Percentiles rank a stretch among this genome's conserved stretches.
Evolutionary conservation across 2,329 filamentous ascomycete species (phyloP).

Genomic region (Monilinia polystroma): DNA sequence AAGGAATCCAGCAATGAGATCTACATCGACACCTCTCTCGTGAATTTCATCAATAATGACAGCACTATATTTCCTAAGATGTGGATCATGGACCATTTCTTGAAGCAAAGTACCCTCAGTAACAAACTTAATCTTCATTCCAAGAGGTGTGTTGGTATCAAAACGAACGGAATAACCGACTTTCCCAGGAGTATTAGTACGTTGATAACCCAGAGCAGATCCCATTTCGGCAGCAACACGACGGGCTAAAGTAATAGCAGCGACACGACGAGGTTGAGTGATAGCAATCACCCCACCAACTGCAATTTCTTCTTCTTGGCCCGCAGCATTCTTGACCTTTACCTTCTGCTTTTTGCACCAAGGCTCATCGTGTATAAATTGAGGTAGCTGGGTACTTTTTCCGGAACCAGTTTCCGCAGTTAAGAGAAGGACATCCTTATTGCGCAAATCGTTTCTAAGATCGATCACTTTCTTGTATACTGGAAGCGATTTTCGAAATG

Average conservation of each 20-base stretch:
- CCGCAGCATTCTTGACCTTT: constrained; percentile 44
- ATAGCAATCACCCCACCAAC: constrained; percentile 85
- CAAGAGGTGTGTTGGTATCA: constrained; percentile 78
- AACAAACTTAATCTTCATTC: constrained; percentile 86
- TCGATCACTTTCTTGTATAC: constrained; percentile 38
- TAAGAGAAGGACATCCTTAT: constrained; percentile 69
- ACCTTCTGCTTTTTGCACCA: constrained; percentile 71
- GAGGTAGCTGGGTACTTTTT: constrained; percentile 93
- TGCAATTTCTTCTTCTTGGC: constrained; percentile 46
- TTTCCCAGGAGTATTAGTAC: constrained; percentile 34
- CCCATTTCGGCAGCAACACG: constrained; percentile 85
- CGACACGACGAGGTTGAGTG: constrained; percentile 90
- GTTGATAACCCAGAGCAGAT: constrained; percentile 51
- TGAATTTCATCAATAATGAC: constrained; percentile 96
- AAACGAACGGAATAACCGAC: constrained; percentile 97
- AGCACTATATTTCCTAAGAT: constrained; percentile 80
- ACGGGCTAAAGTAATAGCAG: constrained; percentile 84
- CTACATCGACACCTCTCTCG: constrained; percentile 91
- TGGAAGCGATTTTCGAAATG: constrained; percentile 36
- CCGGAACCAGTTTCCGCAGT: constrained; percentile 93
- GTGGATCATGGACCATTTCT: constrained; percentile 83
- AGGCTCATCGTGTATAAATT: constrained; percentile 76
- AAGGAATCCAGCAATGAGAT: constrained; percentile 84
- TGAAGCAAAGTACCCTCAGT: constrained; percentile 96
- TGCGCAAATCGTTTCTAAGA: constrained; percentile 35